These are phyloP conservation scores for Knufia petricola DNA, from an alignment of 2,329 filamentous ascomycete genomes.

Conservation along the genomic window DNA sequence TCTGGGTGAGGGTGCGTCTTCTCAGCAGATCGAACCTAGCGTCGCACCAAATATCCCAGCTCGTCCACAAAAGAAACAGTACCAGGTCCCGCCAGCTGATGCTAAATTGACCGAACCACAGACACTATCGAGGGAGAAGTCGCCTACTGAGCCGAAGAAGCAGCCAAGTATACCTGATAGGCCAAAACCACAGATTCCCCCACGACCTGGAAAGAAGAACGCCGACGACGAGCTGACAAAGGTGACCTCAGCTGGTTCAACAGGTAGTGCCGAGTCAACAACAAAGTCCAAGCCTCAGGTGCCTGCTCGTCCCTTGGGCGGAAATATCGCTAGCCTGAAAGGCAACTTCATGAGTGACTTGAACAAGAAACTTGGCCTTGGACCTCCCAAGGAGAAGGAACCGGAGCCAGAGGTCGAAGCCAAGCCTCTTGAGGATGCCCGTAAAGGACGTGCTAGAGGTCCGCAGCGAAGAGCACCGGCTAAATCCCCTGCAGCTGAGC, in stretches of 20 bases:
- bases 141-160: slow-evolving; percentile 42
- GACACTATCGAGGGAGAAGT: slow-evolving; percentile 26
- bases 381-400: slow-evolving; percentile 64
- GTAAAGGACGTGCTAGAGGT: slow-evolving; percentile 82
- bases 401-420: slow-evolving; percentile 54
- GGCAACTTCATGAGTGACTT: slow-evolving; percentile 88
- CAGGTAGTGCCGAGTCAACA: slow-evolving; percentile 28
- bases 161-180: slow-evolving; percentile 46
- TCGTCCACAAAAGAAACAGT: slow-evolving; percentile 27
- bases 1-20: slow-evolving; percentile 18
- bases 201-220: slow-evolving; percentile 49
- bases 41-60: slow-evolving; percentile 22
- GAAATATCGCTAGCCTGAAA: slow-evolving; percentile 85
- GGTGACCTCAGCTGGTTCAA: slow-evolving; percentile 33
- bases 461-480: slow-evolving; percentile 66
- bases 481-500: slow-evolving; percentile 33
- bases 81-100: slow-evolving; percentile 27
- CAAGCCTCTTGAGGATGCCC: slow-evolving; percentile 72
- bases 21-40: slow-evolving; percentile 19
- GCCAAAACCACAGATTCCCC: slow-evolving; percentile 58
- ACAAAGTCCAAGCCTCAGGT: slow-evolving; percentile 73
- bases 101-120: slow-evolving; percentile 29
- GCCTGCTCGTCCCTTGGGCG: slow-evolving; percentile 62
- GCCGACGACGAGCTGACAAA: slow-evolving; percentile 29
- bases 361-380: slow-evolving; percentile 77